Conservation (phyloP, 2,329 filamentous ascomycete species). For the Didymella pinodella region DNA sequence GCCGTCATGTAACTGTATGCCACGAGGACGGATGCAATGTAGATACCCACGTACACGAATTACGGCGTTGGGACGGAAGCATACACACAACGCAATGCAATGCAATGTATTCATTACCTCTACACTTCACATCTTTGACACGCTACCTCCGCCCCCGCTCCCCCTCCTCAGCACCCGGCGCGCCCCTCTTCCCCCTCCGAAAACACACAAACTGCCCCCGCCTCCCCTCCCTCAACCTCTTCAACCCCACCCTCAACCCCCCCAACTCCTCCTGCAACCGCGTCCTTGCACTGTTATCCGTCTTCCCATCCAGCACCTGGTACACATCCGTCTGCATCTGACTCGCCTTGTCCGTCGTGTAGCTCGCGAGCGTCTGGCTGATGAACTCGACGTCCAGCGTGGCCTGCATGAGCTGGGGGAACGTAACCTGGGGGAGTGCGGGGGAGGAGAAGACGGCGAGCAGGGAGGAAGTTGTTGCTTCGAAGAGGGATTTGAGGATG, state of each 20-base stretch:
- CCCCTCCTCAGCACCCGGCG: constrained; percentile 5
- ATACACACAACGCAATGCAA: background rate
- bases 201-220: constrained; percentile 51
- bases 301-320: constrained; percentile 85
- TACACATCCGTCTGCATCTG: constrained; percentile 91
- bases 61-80: too few species aligned
- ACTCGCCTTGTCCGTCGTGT: constrained; percentile 82
- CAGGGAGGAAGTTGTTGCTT: constrained; percentile 80
- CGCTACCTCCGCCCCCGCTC: background rate
- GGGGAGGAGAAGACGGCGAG: constrained; percentile 72
- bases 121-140: background rate
- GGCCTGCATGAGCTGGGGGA: constrained; percentile 91
- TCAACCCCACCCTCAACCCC: constrained; percentile 86
- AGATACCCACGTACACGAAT: constrained; percentile 2
- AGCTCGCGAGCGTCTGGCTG: constrained; percentile 88
- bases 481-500: constrained; percentile 85
- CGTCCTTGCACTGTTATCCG: constrained; percentile 83
- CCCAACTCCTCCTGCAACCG: constrained; percentile 85
- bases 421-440: constrained; percentile 59
- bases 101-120: too few species aligned
- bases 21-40: background rate
- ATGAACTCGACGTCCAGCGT: constrained; percentile 98
- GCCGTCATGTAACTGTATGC: background rate
- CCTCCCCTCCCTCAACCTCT: constrained; percentile 60
- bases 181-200: constrained; percentile 39